Percentiles rank a stretch among this genome's conserved stretches.
These are phyloP conservation scores for Pterocarpus santalinus DNA, from an alignment of 306 rosid species.

Conservation along the genomic window DNA sequence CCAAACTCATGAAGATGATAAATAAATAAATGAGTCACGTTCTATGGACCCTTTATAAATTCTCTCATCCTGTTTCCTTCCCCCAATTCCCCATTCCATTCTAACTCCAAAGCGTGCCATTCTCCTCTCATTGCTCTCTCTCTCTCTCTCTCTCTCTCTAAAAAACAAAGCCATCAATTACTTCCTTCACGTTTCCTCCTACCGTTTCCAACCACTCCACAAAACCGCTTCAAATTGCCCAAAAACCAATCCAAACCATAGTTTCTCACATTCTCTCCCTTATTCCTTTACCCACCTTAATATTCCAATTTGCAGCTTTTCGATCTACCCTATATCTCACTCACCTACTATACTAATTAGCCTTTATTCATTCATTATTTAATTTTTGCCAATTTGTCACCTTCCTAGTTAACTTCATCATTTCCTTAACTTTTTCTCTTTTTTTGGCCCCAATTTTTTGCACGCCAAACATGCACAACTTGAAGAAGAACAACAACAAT, in stretches of 20 bases:
- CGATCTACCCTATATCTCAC: not conserved
- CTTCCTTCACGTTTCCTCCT: conserved; percentile 41
- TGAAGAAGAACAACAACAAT: conserved; percentile 40
- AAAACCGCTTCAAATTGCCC: not conserved
- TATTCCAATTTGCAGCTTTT: conserved; percentile 49
- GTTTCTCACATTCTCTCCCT: not conserved
- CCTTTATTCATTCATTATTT: not conserved
- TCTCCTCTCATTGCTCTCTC: conserved; percentile 55
- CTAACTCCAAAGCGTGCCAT: conserved; percentile 31
- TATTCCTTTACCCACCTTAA: not conserved
- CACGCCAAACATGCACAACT: conserved; percentile 57
- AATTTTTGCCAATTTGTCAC: conserved; percentile 15
- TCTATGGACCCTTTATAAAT: conserved; percentile 53
- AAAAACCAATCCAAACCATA: not conserved
- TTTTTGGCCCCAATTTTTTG: not conserved
- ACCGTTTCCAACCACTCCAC: conserved; percentile 27
- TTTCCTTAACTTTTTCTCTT: not conserved
- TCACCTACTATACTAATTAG: not conserved
- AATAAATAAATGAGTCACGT: too few species aligned
- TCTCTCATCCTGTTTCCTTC: conserved; percentile 43
- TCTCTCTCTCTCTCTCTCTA: conserved; percentile 30
- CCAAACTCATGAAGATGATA: not conserved
- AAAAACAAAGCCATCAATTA: conserved; percentile 43
- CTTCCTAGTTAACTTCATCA: conserved; percentile 34
- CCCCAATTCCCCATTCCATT: conserved; percentile 26